Percentiles rank a stretch among this genome's conserved stretches.
Conservation (phyloP, 345 rosid species). For the Lenwebbia sp. region DNA sequence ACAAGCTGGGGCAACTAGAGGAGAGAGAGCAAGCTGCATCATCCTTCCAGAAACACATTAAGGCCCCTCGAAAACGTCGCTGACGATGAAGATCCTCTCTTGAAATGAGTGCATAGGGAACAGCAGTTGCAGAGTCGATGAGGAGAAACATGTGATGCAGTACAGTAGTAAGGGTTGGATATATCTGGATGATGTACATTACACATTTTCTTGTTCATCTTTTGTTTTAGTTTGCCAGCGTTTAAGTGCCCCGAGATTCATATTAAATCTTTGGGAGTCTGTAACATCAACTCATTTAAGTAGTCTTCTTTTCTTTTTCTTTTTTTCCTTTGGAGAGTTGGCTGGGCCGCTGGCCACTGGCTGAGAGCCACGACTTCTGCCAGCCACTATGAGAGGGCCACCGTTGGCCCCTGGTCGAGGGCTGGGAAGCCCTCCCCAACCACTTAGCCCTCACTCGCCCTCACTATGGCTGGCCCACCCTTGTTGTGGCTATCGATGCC, state of each 20-base stretch:
- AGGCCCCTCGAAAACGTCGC: constrained; percentile 61
- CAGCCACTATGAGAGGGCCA: too few species aligned
- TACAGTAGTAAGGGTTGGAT: background rate
- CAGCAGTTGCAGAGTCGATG: background rate
- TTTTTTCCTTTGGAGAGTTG: background rate
- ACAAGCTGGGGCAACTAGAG: constrained; percentile 43
- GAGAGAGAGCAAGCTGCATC: constrained; percentile 76
- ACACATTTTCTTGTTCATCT: background rate
- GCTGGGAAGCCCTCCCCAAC: too few species aligned
- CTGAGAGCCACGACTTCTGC: too few species aligned
- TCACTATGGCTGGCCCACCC: too few species aligned
- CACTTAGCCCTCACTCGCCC: too few species aligned
- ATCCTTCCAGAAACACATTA: constrained; percentile 54
- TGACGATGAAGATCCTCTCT: constrained; percentile 26
- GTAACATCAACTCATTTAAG: too few species aligned
- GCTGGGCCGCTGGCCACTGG: too few species aligned
- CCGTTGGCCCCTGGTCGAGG: too few species aligned
- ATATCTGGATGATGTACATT: background rate
- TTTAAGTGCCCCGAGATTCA: background rate
- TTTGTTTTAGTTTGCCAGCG: background rate
- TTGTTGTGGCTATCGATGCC: too few species aligned
- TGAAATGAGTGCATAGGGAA: background rate
- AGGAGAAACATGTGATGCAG: background rate
- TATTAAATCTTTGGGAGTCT: too few species aligned
- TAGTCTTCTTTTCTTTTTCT: too few species aligned